Evolutionary conservation across 2,329 filamentous ascomycete genomes (phyloP).

Genomic region (Ceratocystis papillata): DNA sequence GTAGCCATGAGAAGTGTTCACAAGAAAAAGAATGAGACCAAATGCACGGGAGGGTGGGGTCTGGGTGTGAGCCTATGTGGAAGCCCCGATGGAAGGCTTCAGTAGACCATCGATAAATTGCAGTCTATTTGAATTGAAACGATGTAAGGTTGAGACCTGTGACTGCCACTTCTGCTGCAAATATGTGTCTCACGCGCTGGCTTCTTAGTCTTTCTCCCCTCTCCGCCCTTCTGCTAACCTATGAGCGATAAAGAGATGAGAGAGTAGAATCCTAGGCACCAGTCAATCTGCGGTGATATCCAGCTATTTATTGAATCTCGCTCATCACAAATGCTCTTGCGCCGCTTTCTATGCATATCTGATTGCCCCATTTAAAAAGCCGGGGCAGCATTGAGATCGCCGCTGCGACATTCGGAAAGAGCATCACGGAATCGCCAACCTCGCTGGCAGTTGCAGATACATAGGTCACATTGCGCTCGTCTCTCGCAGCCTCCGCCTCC

Average conservation of each 20-base stretch:
- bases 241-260: neutral
- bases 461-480: neutral
- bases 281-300: neutral
- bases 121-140: neutral
- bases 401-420: conserved; percentile 1
- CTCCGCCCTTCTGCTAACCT: too few relatives aligned
- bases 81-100: neutral
- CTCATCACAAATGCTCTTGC: neutral
- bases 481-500: neutral
- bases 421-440: neutral
- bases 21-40: conserved; percentile 2
- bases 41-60: neutral
- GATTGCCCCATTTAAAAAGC: neutral
- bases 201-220: neutral
- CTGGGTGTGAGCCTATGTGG: neutral
- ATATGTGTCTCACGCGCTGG: conserved; percentile 12
- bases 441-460: neutral
- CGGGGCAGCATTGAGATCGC: neutral
- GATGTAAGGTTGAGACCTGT: conserved; percentile 5
- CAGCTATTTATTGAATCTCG: neutral
- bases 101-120: neutral
- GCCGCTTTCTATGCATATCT: neutral
- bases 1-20: neutral
- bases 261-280: neutral
- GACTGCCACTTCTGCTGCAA: neutral